Evolutionary conservation across 176 grass and related monocot species (phyloP).

Genomic region (Tuctoria greenei): DNA sequence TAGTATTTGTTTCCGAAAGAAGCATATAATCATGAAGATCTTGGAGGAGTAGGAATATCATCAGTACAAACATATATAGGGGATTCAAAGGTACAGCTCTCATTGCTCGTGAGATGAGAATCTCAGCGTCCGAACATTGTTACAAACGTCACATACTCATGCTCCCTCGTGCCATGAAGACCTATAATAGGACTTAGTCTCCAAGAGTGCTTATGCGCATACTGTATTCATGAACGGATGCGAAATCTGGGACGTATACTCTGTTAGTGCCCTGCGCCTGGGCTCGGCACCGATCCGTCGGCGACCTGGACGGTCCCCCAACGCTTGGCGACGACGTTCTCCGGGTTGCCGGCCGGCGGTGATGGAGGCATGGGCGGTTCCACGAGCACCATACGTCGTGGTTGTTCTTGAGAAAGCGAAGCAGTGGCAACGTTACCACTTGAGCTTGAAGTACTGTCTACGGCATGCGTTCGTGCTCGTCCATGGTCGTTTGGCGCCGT

Average conservation of each 20-base stretch:
- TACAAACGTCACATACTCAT: neutral
- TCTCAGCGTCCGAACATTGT: neutral
- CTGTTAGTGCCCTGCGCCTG: constrained; percentile 24
- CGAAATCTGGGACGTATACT: neutral
- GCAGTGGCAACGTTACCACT: neutral
- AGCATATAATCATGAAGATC: too few relatives aligned
- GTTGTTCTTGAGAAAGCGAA: neutral
- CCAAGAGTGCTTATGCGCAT: neutral
- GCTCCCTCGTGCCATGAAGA: neutral
- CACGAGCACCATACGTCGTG: neutral
- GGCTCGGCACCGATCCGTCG: constrained; percentile 26
- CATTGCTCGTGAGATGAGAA: too few relatives aligned
- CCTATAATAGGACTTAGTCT: too few relatives aligned
- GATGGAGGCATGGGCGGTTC: neutral
- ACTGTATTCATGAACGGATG: too few relatives aligned
- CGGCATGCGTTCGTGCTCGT: neutral
- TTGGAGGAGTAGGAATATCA: neutral
- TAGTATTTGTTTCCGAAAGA: neutral
- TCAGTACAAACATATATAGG: neutral
- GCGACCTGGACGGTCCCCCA: too few relatives aligned
- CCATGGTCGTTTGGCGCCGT: neutral
- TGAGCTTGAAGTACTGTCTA: neutral
- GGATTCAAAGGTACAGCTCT: neutral
- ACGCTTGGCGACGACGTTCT: too few relatives aligned
- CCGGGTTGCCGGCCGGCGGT: neutral